A percentile compares a stretch with the other conserved stretches of the same genome.
Evolutionary conservation across 148 eudicot genomes (phyloP).

Genomic region (Mesembryanthemum crystallinum): DNA sequence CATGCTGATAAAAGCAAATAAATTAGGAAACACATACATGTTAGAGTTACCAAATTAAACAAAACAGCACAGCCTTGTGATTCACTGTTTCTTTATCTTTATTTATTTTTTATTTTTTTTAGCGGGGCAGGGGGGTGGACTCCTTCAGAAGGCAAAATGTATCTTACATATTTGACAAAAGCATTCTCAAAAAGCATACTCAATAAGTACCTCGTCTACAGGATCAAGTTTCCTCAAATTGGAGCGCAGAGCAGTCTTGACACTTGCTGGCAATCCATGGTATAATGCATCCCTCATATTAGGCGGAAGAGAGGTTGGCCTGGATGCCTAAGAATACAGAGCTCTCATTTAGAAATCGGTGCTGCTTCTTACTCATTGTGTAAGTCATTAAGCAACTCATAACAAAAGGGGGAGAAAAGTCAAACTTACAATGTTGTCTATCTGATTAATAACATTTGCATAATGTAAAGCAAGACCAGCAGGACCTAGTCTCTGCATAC

Average conservation of each 20-base stretch:
- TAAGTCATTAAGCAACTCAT: background rate
- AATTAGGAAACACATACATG: background rate
- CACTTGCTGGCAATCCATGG: conserved; percentile 64
- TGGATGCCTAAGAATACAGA: conserved; percentile 54
- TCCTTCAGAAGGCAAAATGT: background rate
- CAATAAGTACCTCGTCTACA: conserved; percentile 52
- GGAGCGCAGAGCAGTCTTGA: conserved; percentile 67
- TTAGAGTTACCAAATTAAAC: no score
- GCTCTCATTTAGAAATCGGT: conserved; percentile 1
- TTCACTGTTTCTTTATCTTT: no score
- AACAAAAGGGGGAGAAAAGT: background rate
- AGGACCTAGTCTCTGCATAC: conserved; percentile 62
- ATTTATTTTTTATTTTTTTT: no score
- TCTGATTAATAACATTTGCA: conserved; percentile 81
- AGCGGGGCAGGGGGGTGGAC: no score
- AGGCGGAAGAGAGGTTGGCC: conserved; percentile 83
- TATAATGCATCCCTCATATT: conserved; percentile 80
- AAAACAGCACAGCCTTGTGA: no score
- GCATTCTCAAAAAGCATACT: conserved; percentile 3
- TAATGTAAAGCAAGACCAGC: conserved; percentile 96
- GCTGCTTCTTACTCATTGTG: background rate
- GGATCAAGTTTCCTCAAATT: conserved; percentile 45
- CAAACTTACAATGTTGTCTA: conserved; percentile 82
- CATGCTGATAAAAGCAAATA: conserved; percentile 41
- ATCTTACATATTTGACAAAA: conserved; percentile 6